Conservation (phyloP, 2,329 filamentous ascomycete species). For the Ophiosphaerella korrae region DNA sequence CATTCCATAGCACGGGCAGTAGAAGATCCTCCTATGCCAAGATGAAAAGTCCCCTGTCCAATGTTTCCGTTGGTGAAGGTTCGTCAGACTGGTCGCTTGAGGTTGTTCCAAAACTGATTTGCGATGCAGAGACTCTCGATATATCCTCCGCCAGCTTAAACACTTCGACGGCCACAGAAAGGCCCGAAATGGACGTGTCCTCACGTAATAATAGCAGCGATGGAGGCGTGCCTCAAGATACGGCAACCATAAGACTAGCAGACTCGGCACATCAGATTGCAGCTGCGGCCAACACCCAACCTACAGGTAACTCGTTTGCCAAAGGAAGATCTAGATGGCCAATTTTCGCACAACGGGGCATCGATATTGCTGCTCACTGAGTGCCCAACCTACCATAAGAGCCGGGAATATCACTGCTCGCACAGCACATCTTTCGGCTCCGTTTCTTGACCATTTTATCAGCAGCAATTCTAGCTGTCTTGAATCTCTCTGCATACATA, state of each 20-base stretch:
- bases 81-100: neutral
- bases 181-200: neutral
- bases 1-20: slow-evolving; percentile 8
- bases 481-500: neutral
- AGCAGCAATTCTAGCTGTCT: too few species aligned
- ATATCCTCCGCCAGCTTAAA: slow-evolving; percentile 10
- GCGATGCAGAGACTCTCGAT: slow-evolving; percentile 7
- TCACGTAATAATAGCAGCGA: neutral
- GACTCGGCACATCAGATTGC: neutral
- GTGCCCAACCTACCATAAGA: neutral
- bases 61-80: slow-evolving; percentile 16
- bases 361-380: slow-evolving; percentile 14
- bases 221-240: neutral
- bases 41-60: slow-evolving; percentile 21
- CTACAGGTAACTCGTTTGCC: neutral
- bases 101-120: neutral
- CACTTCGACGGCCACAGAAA: neutral
- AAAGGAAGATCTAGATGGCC: slow-evolving; percentile 10
- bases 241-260: neutral
- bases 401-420: too few species aligned
- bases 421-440: neutral
- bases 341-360: slow-evolving; percentile 13
- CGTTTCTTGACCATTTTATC: too few species aligned
- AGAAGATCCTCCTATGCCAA: slow-evolving; percentile 17
- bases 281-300: neutral